These are phyloP conservation scores for Blastobotrys muscicola DNA, from an alignment of 805 yeast genomes.

Conservation along the genomic window DNA sequence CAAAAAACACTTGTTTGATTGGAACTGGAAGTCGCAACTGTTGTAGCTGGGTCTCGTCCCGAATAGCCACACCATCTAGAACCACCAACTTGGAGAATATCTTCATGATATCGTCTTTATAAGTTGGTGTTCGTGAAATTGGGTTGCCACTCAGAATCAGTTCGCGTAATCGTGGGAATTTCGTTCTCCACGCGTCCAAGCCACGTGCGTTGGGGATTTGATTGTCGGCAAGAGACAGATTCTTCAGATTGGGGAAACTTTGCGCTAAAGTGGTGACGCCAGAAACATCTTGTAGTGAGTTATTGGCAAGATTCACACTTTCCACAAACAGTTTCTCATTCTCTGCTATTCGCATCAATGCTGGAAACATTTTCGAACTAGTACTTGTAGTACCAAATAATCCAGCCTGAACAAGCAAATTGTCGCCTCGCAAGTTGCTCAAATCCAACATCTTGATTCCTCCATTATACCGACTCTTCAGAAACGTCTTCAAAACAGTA, in stretches of 20 bases:
- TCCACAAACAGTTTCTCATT: conserved; percentile 45
- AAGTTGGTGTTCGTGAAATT: conserved; percentile 36
- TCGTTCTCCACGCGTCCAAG: conserved; percentile 69
- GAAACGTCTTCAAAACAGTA: conserved; percentile 49
- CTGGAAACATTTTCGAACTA: conserved; percentile 78
- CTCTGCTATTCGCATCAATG: conserved; percentile 72
- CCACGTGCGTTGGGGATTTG: conserved; percentile 47
- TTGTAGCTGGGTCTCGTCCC: conserved; percentile 52
- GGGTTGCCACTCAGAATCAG: conserved; percentile 76
- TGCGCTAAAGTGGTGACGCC: conserved; percentile 55
- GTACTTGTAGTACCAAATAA: conserved; percentile 52
- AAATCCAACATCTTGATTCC: conserved; percentile 60
- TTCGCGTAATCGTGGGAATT: conserved; percentile 65
- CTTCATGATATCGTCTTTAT: conserved; percentile 54
- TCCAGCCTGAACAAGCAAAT: conserved; percentile 48
- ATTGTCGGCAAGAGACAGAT: conserved; percentile 74
- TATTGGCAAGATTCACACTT: conserved; percentile 44
- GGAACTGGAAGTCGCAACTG: conserved; percentile 26
- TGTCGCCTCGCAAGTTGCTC: conserved; percentile 55
- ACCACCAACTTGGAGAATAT: conserved; percentile 73
- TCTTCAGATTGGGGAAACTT: conserved; percentile 65
- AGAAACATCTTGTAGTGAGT: conserved; percentile 53
- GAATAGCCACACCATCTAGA: conserved; percentile 65
- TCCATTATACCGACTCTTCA: conserved; percentile 59
- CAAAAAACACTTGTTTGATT: conserved; percentile 65